Conservation (phyloP, 805 yeast species). For the Saccharomycopsis sp. region DNA sequence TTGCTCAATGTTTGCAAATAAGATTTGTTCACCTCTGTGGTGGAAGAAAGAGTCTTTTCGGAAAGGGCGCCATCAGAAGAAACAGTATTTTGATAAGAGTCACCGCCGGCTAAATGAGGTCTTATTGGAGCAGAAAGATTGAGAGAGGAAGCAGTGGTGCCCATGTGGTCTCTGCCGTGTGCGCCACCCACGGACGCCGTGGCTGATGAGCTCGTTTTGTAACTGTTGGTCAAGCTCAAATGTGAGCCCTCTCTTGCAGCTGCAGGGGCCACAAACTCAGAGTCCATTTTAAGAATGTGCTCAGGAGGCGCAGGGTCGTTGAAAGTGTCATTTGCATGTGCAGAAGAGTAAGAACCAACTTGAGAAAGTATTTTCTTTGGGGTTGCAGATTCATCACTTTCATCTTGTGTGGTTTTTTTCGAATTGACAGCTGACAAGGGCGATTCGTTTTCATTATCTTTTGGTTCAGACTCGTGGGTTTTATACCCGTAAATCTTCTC, state of each 20-base stretch:
- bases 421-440: not conserved
- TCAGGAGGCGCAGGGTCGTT: constrained; percentile 27
- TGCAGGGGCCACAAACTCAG: constrained; percentile 35
- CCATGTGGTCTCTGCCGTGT: constrained; percentile 19
- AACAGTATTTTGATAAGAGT: constrained; percentile 55
- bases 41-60: not conserved
- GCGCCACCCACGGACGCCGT: constrained; percentile 4
- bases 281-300: constrained; percentile 31
- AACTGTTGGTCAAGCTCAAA: constrained; percentile 16
- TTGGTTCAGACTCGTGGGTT: not conserved
- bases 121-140: constrained; percentile 24
- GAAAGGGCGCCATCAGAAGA: constrained; percentile 21
- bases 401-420: not conserved
- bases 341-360: constrained; percentile 14
- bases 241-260: constrained; percentile 34
- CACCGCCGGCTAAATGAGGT: constrained; percentile 73
- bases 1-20: constrained; percentile 18
- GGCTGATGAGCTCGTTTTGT: constrained; percentile 11
- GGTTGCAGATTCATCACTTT: no score
- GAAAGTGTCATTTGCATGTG: constrained; percentile 6
- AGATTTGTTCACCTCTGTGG: constrained; percentile 11
- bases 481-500: constrained; percentile 15
- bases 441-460: not conserved
- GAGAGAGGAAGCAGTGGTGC: constrained; percentile 21
- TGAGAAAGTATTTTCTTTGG: not conserved